Evolutionary conservation across 176 grass and related monocot genomes (phyloP).

Genomic region (Coix lacrymajobi): DNA sequence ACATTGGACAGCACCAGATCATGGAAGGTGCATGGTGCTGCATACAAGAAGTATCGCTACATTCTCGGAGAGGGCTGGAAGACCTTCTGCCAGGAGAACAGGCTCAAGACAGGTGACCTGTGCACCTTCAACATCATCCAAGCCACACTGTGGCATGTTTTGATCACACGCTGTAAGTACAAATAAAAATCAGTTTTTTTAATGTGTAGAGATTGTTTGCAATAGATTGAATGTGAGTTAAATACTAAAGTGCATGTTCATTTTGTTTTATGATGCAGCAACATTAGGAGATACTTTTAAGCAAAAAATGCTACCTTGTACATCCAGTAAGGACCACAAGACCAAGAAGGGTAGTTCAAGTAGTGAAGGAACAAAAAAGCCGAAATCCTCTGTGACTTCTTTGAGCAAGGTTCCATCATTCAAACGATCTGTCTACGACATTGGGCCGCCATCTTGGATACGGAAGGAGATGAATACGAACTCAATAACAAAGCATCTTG

Average conservation of each 20-base stretch:
- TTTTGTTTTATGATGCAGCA: background rate
- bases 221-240: background rate
- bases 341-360: background rate
- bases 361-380: background rate
- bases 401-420: background rate
- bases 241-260: background rate
- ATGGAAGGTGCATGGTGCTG: background rate
- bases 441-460: constrained; percentile 27
- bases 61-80: background rate
- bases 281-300: background rate
- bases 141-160: background rate
- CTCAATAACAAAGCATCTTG: background rate
- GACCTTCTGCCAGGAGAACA: constrained; percentile 9
- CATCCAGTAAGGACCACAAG: background rate
- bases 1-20: background rate
- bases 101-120: background rate
- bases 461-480: constrained; percentile 11
- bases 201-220: background rate
- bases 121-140: constrained; percentile 12
- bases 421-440: background rate
- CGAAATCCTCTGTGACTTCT: background rate
- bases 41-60: background rate
- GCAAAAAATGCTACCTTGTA: background rate
- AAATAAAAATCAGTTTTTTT: background rate
- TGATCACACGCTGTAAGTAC: background rate